Base-by-base conservation (phyloP, 257 asterid genomes). In the Gentiana dahurica region DNA sequence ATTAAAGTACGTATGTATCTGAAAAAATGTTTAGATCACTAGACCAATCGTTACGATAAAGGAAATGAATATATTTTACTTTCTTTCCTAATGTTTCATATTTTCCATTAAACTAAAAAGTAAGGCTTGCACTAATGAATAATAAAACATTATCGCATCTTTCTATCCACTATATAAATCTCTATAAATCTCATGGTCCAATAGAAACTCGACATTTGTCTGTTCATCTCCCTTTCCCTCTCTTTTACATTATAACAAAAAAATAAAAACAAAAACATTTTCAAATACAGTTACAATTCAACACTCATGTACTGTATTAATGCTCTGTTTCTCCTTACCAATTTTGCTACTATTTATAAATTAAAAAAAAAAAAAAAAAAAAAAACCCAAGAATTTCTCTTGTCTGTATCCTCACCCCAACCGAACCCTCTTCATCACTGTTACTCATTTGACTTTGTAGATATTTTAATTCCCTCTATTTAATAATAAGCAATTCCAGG, bases 91-190 rank as follows among this genome's bases (percentile, higher is more conserved):
- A 0, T 24, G 24, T 24, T 24, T 24, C 24, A 24, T 24, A 24
- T 24, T 24, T 24, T 24, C 24, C 24, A 24, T 24, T 24, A 24
- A 24, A 24, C 24, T 24, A 24, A 24, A 15, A 24, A 24, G 24
- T 24, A 24, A 0, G 24, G 24, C 50, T 6, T 0, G 5, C 24
- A 24, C 24, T 24, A 24, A 24, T 24, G 24, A 24, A 24, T 24
- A 24, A 15, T 15, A 15, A 15, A 15, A 58, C 71, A 64, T 77
- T 64, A 78, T 75, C 90, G 69, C 55, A 41, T 69, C 76, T 63
- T 62, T 66, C 79, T 77, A 77, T 82, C 92, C 86, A 52, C 57
- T 55, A 8, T 58, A 69, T 65, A 84, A 82, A 77, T 74, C 72
- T 78, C 51, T 64, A 68, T 66, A 24, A 24, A 24, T 24, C 37